Percentiles rank a stretch among this genome's conserved stretches.
Evolutionary conservation across 805 yeast species (phyloP).

Genomic region (Debaryomyces maramus): DNA sequence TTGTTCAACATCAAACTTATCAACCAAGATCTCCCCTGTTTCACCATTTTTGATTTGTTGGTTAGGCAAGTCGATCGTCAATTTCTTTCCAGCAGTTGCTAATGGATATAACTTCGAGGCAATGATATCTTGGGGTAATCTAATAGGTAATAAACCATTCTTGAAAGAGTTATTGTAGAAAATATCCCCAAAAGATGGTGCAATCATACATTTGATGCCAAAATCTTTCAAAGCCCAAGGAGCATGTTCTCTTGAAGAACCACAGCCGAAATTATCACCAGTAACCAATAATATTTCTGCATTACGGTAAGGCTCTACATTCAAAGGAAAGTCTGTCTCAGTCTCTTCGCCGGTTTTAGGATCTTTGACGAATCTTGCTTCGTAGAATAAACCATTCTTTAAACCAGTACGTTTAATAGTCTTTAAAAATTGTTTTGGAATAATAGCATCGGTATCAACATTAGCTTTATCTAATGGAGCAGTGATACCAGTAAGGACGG

Average conservation of each 20-base stretch:
- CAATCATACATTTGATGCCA: constrained; percentile 93
- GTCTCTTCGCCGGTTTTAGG: constrained; percentile 68
- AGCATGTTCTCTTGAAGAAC: constrained; percentile 98
- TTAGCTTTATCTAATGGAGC: constrained; percentile 95
- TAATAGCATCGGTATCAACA: constrained; percentile 97
- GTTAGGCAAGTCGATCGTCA: constrained; percentile 82
- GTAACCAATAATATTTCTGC: constrained; percentile 86
- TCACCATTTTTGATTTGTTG: constrained; percentile 79
- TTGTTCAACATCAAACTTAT: constrained; percentile 80
- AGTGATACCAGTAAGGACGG: constrained; percentile 75
- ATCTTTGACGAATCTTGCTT: constrained; percentile 69
- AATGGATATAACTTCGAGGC: constrained; percentile 71
- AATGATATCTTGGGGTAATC: constrained; percentile 80
- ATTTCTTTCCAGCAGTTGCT: constrained; percentile 68
- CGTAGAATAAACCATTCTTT: constrained; percentile 84
- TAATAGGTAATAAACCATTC: constrained; percentile 91
- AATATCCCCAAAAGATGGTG: constrained; percentile 98
- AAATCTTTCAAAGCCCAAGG: constrained; percentile 99
- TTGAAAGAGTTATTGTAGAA: constrained; percentile 97
- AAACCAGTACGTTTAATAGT: constrained; percentile 98
- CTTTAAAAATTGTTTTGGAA: constrained; percentile 97
- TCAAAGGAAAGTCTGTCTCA: constrained; percentile 87
- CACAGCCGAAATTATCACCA: constrained; percentile 98
- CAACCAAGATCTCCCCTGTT: constrained; percentile 60
- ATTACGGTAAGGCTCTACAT: constrained; percentile 75